Base-by-base conservation (phyloP, 1,139 yeast genomes). In the Candida labiduridarum region DNA sequence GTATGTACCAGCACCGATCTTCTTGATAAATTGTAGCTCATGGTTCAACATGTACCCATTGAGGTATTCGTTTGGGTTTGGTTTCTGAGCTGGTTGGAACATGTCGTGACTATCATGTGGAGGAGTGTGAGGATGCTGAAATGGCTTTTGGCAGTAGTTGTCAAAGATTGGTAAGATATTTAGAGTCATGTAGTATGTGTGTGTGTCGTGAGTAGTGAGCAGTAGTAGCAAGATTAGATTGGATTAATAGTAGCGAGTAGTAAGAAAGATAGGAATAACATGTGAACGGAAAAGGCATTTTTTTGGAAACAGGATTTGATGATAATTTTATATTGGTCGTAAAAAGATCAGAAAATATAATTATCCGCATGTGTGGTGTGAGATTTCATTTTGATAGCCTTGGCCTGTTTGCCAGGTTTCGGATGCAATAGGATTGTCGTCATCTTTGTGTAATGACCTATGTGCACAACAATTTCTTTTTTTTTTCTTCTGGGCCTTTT, bases 1-100 rank as follows among this genome's bases (percentile, higher is more conserved):
- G 63, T 87, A 90, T 19, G 96, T 91, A 38, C 97, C 97, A 1
- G 95, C 82, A 14, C 97, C 97, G n/a, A 89, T 78, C 54, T 84
- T 82, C 50, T 70, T 71, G 48, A 77, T 63, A 39, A 87, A 74
- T 46, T 59, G 61, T 29, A 60, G 56, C 15, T 62, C 58, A 14
- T 54, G 51, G 44, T 53, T 60, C 16, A 62, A 49, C 53, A 59
- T 59, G 50, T 56, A 60, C 0, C 72, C 72, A 51, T 65, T 62
- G 31, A 71, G 56, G 35, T 52, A 47, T 56, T 61, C 59, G 29
- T 52, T 56, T n/a, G 52, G 45, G 14, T 51, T 54, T 33, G 49
- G 52, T 42, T 31, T 46, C 16, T 48, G 45, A 40, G 30, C 39
- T 38, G 16, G 55, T 46, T 27, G 52, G 42, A 41, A 45, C 35